Evolutionary conservation across 2,329 filamentous ascomycete species (phyloP), one percentile per base, ranked within the genome.

Genomic region (Trichoderma koningiopsis): DNA sequence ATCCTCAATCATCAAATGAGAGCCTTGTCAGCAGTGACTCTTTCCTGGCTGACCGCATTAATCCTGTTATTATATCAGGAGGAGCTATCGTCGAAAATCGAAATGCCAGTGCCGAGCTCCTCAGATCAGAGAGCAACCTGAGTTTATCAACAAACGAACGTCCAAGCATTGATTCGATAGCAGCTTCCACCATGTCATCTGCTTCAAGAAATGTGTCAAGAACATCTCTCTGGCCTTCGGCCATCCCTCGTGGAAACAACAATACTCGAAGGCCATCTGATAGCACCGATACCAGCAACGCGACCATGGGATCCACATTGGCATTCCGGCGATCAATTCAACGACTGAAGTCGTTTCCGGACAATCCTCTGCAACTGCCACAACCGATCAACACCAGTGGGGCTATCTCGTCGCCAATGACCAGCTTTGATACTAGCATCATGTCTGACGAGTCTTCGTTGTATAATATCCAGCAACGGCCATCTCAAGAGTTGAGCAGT

Each of bases 1-100:
- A 83, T 70, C 73, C 82, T 24, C 79, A 81, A 63, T 80, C 83
- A 5, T 87, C 86, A 0, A 85, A 86, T 69, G 86, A 89, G 57
- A 87, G 83, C 63, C 76, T 85, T 49, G 74, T 78, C 24, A 85
- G 80, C 70, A 80, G 78, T 33, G 88, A 91, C 71, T 81, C 85
- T 0, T 91, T 90, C 72, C 77, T 91, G 14, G 79, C 85, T 31
- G 86, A 90, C 66, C 83, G 89, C 14, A 86, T 91, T 79, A 89
- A 87, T 65, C 89, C 89, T 1, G 88, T 91, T 14, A 83, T 91
- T 52, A 91, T 91, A 73, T 84, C 88, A 13, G 89, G 89, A 8
- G 89, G 89, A 33, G 87, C 86, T 70, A 78, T 91, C 7, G 77
- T 89, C 49, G 86, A 89, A 74, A 90, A 90, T 73, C 81, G 83